phyloP scores from a whole-genome alignment of 768 basidiomycete genomes.

The Hygrocybe coccinea region DNA sequence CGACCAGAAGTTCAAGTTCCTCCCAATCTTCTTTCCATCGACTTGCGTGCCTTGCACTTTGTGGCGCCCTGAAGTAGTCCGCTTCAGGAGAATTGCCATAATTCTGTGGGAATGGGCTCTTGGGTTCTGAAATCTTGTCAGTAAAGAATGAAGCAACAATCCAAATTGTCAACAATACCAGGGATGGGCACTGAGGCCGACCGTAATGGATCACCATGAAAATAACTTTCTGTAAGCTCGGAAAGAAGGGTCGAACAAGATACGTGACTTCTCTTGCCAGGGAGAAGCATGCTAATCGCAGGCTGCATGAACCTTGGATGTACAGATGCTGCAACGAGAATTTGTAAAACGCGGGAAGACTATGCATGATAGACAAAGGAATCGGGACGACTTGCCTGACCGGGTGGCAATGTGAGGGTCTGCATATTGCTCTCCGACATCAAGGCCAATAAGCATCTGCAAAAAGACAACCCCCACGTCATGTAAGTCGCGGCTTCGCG shows the following conservation, averaged over 20 bases:
- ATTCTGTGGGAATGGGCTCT: constrained; percentile 45
- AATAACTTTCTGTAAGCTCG: constrained; percentile 46
- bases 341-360: constrained; percentile 1
- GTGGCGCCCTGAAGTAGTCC: constrained; percentile 52
- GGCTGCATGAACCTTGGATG: constrained; percentile 49
- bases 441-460: constrained; percentile 81
- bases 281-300: constrained; percentile 56
- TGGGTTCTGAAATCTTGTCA: constrained; percentile 32
- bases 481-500: constrained; percentile 77
- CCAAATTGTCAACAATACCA: constrained; percentile 15
- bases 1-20: constrained; percentile 77
- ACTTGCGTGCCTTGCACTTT: constrained; percentile 51
- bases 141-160: neutral
- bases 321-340: constrained; percentile 40
- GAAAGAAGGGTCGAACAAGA: constrained; percentile 56
- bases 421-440: constrained; percentile 53
- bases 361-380: neutral
- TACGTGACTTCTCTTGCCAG: constrained; percentile 50
- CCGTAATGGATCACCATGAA: constrained; percentile 21
- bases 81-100: constrained; percentile 57
- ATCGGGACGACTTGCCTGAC: constrained; percentile 40
- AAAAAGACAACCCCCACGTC: constrained; percentile 71
- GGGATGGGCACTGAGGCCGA: constrained; percentile 25
- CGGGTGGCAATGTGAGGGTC: constrained; percentile 56
- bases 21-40: constrained; percentile 94